phyloP scores from a whole-genome alignment of 163 green algal species.

The Prototheca cutis region DNA sequence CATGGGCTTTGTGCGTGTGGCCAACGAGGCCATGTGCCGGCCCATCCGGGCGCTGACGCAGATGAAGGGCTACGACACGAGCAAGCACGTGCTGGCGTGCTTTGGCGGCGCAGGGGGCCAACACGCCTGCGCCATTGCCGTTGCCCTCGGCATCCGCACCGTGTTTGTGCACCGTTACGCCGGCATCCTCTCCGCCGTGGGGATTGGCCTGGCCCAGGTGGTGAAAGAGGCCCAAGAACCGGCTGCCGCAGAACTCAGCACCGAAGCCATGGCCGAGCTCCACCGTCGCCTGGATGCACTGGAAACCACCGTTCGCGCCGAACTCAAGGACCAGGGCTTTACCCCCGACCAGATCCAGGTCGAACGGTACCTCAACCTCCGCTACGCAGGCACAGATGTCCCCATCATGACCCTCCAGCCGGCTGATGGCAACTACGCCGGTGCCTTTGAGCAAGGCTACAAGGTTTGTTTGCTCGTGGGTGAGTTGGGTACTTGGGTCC shows the following conservation, averaged over 20 bases:
- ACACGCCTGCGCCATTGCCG: slow-evolving; percentile 92
- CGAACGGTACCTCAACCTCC: slow-evolving; percentile 73
- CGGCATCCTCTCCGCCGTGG: slow-evolving; percentile 87
- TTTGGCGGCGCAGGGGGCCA: slow-evolving; percentile 95
- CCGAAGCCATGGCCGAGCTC: slow-evolving; percentile 14
- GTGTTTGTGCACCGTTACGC: slow-evolving; percentile 85
- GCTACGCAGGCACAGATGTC: slow-evolving; percentile 80
- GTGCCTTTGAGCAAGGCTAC: slow-evolving; percentile 55
- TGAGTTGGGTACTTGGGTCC: no score
- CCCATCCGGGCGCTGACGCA: slow-evolving; percentile 88
- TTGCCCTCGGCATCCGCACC: slow-evolving; percentile 77
- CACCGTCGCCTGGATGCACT: slow-evolving; percentile 30
- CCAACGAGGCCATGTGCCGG: slow-evolving; percentile 95
- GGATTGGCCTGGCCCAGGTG: slow-evolving; percentile 91
- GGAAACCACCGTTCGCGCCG: slow-evolving; percentile 13
- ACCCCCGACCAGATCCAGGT: slow-evolving; percentile 25
- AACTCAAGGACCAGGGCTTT: slow-evolving; percentile 52
- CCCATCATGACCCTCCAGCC: slow-evolving; percentile 65
- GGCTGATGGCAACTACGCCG: slow-evolving; percentile 8
- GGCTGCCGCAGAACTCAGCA: slow-evolving; percentile 33
- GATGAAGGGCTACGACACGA: slow-evolving; percentile 82
- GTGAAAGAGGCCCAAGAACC: slow-evolving; percentile 78
- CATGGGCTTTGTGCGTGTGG: slow-evolving; percentile 85
- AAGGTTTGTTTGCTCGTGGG: no score
- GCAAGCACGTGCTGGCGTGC: slow-evolving; percentile 78